Evolutionary conservation across 345 rosid species (phyloP).

Genomic region (Limnanthes douglasii): DNA sequence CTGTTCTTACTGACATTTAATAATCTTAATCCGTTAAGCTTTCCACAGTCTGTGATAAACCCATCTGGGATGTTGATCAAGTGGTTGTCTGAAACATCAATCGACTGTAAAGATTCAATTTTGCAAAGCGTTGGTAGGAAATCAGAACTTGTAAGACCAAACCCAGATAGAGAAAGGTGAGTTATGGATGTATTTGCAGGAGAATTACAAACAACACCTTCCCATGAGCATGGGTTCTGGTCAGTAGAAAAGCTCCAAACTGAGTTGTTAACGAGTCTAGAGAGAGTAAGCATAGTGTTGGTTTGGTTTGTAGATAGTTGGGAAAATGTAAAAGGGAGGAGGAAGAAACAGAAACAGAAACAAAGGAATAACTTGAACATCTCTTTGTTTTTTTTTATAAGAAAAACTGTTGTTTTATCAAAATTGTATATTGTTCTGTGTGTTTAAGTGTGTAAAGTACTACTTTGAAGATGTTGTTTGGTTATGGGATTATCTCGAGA

Average conservation of each 20-base stretch:
- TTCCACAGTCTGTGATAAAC: conserved; percentile 27
- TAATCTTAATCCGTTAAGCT: conserved; percentile 23
- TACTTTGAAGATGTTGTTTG: too few relatives aligned
- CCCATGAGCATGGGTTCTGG: conserved; percentile 44
- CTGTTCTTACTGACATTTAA: conserved; percentile 40
- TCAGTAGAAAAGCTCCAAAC: conserved; percentile 21
- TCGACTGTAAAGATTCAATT: conserved; percentile 35
- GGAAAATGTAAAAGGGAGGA: conserved; percentile 14
- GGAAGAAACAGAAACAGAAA: conserved; percentile 11
- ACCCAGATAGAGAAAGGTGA: conserved; percentile 19
- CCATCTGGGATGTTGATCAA: conserved; percentile 31
- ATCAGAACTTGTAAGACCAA: conserved; percentile 21
- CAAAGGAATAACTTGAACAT: conserved; percentile 9
- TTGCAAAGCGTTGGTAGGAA: conserved; percentile 31
- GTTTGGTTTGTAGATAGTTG: conserved; percentile 23
- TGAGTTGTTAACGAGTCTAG: conserved; percentile 9
- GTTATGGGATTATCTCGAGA: too few relatives aligned
- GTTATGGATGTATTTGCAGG: conserved; percentile 16
- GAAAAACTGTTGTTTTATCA: too few relatives aligned
- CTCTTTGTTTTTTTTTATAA: too few relatives aligned
- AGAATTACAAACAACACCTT: conserved; percentile 32
- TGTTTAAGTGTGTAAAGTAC: too few relatives aligned
- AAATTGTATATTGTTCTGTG: too few relatives aligned
- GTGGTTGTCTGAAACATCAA: conserved; percentile 36
- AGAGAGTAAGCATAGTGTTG: conserved; percentile 24